Conservation (phyloP, 2,329 filamentous ascomycete genomes). For the Xylariaceae sp. region DNA sequence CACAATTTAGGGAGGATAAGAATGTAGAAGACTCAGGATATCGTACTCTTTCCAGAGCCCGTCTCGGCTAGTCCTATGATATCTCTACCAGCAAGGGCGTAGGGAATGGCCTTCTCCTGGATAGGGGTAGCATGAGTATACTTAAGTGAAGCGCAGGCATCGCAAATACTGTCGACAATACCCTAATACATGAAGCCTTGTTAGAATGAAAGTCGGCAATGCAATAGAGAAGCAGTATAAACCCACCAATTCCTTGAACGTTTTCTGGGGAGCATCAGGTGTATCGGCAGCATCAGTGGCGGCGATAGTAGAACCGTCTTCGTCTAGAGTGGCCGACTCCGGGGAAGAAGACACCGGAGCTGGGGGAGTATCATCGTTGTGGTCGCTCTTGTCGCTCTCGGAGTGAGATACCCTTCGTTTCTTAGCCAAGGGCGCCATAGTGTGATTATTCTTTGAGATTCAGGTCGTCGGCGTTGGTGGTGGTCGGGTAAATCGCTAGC, state of each 20-base stretch:
- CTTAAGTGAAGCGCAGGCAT: slow-evolving; percentile 81
- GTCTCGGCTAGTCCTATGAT: slow-evolving; percentile 95
- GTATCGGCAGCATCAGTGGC: slow-evolving; percentile 30
- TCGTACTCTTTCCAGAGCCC: slow-evolving; percentile 77
- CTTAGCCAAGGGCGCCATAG: slow-evolving; percentile 40
- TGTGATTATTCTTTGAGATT: not conserved
- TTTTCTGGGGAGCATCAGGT: slow-evolving; percentile 52
- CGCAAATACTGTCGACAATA: slow-evolving; percentile 84
- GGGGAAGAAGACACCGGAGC: slow-evolving; percentile 17
- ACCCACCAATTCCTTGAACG: slow-evolving; percentile 72
- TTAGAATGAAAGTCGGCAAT: not conserved
- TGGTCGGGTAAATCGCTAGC: too few relatives aligned
- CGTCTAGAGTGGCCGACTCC: slow-evolving; percentile 32
- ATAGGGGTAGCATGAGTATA: slow-evolving; percentile 91
- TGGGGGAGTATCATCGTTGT: slow-evolving; percentile 21
- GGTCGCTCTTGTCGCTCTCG: slow-evolving; percentile 15
- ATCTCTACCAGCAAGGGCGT: slow-evolving; percentile 80
- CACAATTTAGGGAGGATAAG: too few relatives aligned
- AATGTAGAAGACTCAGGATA: not conserved
- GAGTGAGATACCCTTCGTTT: slow-evolving; percentile 49
- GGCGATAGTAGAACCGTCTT: slow-evolving; percentile 25
- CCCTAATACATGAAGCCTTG: slow-evolving; percentile 56
- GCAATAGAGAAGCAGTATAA: slow-evolving; percentile 49
- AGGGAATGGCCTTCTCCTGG: slow-evolving; percentile 82
- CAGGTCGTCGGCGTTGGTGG: too few relatives aligned